phyloP scores from a whole-genome alignment of 192 early-diverging fungal genomes.

The Umbelopsis sp. region DNA sequence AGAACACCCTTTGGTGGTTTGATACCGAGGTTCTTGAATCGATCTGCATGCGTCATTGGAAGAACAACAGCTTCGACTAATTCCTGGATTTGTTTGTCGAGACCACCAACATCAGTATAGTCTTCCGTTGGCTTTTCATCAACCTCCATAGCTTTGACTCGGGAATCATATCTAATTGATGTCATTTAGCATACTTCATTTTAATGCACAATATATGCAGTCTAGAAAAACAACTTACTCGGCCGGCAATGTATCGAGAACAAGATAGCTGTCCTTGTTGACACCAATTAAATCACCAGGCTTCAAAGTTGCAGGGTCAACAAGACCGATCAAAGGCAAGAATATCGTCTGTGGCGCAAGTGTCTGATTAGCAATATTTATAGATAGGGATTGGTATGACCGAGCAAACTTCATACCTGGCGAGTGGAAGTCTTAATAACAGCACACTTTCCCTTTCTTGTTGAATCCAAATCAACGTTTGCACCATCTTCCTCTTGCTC shows the following conservation, averaged over 20 bases:
- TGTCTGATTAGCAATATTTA: background rate
- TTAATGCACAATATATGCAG: too few species aligned
- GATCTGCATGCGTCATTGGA: constrained; percentile 85
- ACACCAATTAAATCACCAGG: constrained; percentile 98
- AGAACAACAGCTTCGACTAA: constrained; percentile 85
- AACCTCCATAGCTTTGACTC: constrained; percentile 99
- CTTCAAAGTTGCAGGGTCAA: constrained; percentile 83
- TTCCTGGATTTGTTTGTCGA: constrained; percentile 88
- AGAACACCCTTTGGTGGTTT: constrained; percentile 84
- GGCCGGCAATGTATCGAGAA: constrained; percentile 93
- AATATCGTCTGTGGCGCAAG: constrained; percentile 79
- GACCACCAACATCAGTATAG: constrained; percentile 92
- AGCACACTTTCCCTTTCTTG: constrained; percentile 94
- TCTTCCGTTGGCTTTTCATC: constrained; percentile 99
- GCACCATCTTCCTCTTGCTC: constrained; percentile 95
- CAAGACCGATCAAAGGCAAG: constrained; percentile 95
- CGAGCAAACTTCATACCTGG: constrained; percentile 59
- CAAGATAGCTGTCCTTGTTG: constrained; percentile 96
- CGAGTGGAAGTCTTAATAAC: constrained; percentile 95
- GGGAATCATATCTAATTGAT: constrained; percentile 80
- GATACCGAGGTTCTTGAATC: constrained; percentile 86
- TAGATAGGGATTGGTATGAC: background rate
- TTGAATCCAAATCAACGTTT: constrained; percentile 90
- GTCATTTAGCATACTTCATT: too few species aligned
- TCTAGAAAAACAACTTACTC: constrained; percentile 59